Evolutionary conservation across 1,139 yeast species (phyloP).

Genomic region (Protomyces gravidus): DNA sequence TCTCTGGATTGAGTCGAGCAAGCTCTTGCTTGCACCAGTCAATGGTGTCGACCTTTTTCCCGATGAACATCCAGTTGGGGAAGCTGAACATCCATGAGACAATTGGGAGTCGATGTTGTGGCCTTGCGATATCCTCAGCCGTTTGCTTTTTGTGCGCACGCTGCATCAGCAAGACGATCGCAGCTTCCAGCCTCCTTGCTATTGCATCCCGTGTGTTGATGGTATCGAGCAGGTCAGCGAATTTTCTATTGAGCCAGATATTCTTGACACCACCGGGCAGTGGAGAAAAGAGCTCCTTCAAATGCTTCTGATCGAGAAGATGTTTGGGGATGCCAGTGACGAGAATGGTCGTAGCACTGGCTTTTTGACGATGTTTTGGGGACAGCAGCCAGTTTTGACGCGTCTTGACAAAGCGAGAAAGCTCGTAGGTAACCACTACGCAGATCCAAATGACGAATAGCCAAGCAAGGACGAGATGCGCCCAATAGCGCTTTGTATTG

Average conservation of each 20-base stretch:
- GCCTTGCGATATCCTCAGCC: conserved; percentile 51
- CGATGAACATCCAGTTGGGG: conserved; percentile 49
- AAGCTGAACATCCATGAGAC: conserved; percentile 8
- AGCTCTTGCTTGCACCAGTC: conserved; percentile 63
- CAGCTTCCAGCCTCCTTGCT: conserved; percentile 64
- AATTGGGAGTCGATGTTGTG: conserved; percentile 59
- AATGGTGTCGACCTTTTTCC: conserved; percentile 81
- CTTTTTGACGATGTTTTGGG: conserved; percentile 72
- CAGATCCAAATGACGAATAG: conserved; percentile 64
- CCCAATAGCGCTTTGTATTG: conserved; percentile 62
- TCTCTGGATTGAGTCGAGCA: conserved; percentile 63
- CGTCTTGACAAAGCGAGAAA: conserved; percentile 70
- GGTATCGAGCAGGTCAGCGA: conserved; percentile 54
- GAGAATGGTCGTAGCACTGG: conserved; percentile 56
- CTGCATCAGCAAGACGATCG: conserved; percentile 57
- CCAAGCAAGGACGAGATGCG: conserved; percentile 83
- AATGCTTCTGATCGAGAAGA: conserved; percentile 57
- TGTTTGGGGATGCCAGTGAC: conserved; percentile 78
- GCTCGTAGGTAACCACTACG: conserved; percentile 73
- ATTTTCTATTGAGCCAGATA: conserved; percentile 71
- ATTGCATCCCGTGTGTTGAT: conserved; percentile 61
- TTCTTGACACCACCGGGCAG: conserved; percentile 57
- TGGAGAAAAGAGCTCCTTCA: conserved; percentile 56
- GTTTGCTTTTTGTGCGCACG: conserved; percentile 58
- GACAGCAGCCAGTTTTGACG: conserved; percentile 74